Evolutionary conservation across 768 basidiomycete genomes (phyloP).

Genomic region (Suillus paluster): DNA sequence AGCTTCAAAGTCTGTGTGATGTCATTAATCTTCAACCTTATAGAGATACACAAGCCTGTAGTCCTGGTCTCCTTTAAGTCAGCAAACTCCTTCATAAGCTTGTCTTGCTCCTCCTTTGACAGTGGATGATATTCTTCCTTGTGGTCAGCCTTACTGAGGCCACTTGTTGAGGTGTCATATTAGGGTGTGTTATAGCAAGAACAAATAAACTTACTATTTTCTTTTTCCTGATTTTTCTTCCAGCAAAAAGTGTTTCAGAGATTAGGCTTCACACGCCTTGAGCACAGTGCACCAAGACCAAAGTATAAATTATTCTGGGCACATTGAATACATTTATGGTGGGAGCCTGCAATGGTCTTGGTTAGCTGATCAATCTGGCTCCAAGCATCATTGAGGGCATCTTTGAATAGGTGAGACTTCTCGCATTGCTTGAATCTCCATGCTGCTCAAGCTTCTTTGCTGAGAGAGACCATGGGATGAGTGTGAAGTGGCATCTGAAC

Average conservation of each 20-base stretch:
- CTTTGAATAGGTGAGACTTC: neutral
- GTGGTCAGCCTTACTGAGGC: neutral
- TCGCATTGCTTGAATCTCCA: neutral
- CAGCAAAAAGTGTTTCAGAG: slow-evolving; percentile 13
- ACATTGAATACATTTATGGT: slow-evolving; percentile 5
- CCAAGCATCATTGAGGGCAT: slow-evolving; percentile 10
- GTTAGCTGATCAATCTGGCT: slow-evolving; percentile 8
- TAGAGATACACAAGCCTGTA: neutral
- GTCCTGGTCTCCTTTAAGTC: neutral
- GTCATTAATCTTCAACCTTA: slow-evolving; percentile 14
- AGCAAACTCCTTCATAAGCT: neutral
- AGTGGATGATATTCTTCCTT: neutral
- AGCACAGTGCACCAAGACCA: neutral
- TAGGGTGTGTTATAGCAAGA: no score
- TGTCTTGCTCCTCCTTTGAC: neutral
- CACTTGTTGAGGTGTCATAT: no score
- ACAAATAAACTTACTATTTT: neutral
- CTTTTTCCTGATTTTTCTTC: slow-evolving; percentile 6
- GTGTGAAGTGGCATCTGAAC: no score
- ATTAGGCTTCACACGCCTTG: neutral
- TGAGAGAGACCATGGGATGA: neutral
- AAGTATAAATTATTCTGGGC: neutral
- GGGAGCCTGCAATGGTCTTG: slow-evolving; percentile 1
- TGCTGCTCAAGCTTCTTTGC: slow-evolving; percentile 5
- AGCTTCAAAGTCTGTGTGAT: slow-evolving; percentile 12